These are phyloP conservation scores for Phytophthora brassicae DNA, from an alignment of 352 stramenopile genomes.

Conservation along the genomic window DNA sequence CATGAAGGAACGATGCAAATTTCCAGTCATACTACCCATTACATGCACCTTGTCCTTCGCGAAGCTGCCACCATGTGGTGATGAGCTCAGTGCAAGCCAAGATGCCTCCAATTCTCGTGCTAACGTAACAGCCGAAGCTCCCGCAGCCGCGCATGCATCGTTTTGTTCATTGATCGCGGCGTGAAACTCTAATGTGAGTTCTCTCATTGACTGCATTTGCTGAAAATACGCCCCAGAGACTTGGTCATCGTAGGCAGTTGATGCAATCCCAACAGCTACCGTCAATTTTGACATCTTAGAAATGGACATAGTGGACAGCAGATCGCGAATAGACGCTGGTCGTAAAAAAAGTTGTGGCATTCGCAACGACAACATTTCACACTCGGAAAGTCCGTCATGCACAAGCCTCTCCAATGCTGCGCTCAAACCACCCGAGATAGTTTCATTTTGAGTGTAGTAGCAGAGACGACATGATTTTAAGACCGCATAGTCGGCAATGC, in stretches of 20 bases:
- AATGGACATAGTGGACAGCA: constrained; percentile 17
- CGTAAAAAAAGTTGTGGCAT: constrained; percentile 27
- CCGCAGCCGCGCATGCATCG: not conserved
- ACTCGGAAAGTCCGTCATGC: constrained; percentile 44
- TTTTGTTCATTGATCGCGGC: constrained; percentile 10
- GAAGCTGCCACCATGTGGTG: not conserved
- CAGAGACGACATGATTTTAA: constrained; percentile 26
- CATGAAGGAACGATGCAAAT: constrained; percentile 17
- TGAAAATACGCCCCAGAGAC: constrained; percentile 15
- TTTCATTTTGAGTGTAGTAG: constrained; percentile 1
- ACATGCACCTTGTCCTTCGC: constrained; percentile 1
- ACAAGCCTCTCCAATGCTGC: constrained; percentile 37
- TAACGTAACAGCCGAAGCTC: constrained; percentile 9
- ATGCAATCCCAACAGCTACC: constrained; percentile 16
- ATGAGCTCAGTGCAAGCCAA: constrained; percentile 20
- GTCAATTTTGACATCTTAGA: constrained; percentile 32
- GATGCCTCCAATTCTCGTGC: constrained; percentile 22
- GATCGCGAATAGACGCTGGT: constrained; percentile 8
- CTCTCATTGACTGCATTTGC: constrained; percentile 23
- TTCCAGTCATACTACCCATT: constrained; percentile 1
- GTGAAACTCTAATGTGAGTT: constrained; percentile 29
- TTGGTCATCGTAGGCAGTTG: not conserved
- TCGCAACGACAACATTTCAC: constrained; percentile 43
- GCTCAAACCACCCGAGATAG: constrained; percentile 19
- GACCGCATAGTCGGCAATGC: constrained; percentile 30